phyloP scores from a whole-genome alignment of 2,329 filamentous ascomycete species.

The Scortechinia acanthostroma region DNA sequence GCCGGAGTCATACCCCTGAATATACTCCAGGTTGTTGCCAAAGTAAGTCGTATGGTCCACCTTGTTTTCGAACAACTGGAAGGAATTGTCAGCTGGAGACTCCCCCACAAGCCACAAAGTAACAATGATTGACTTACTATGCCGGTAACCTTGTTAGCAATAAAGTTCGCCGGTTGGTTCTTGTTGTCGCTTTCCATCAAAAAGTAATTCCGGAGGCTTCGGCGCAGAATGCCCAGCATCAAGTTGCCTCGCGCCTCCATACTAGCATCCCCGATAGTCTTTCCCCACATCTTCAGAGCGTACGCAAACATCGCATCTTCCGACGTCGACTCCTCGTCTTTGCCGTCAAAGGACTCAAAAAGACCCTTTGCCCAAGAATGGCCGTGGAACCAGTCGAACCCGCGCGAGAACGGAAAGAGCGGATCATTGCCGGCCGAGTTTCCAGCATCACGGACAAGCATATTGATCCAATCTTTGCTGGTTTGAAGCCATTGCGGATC shows the following conservation, averaged over 20 bases:
- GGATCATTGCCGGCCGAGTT: conserved; percentile 15
- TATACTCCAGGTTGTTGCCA: conserved; percentile 38
- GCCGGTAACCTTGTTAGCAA: conserved; percentile 38
- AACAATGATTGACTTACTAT: conserved; percentile 10
- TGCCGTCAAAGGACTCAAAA: conserved; percentile 12
- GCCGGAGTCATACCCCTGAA: conserved; percentile 31
- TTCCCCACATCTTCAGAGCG: conserved; percentile 62
- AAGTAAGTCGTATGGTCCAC: conserved; percentile 61
- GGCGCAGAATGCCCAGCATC: conserved; percentile 51
- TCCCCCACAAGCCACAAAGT: no score
- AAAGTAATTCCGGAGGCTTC: conserved; percentile 52
- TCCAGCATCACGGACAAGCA: conserved; percentile 13
- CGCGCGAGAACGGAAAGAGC: conserved; percentile 14
- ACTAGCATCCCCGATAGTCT: conserved; percentile 42
- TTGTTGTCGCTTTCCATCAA: conserved; percentile 45
- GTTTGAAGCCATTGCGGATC: conserved; percentile 11
- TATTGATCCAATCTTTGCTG: conserved; percentile 14
- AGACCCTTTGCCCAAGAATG: conserved; percentile 17
- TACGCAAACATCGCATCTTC: conserved; percentile 61
- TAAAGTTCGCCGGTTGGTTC: conserved; percentile 47
- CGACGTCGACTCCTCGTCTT: conserved; percentile 29
- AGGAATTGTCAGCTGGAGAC: no score
- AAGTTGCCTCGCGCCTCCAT: conserved; percentile 62
- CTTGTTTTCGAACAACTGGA: conserved; percentile 56
- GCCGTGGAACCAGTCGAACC: conserved; percentile 15